These are phyloP conservation scores for Cystobasidium ongulense DNA, from an alignment of 768 basidiomycete genomes.

Conservation along the genomic window DNA sequence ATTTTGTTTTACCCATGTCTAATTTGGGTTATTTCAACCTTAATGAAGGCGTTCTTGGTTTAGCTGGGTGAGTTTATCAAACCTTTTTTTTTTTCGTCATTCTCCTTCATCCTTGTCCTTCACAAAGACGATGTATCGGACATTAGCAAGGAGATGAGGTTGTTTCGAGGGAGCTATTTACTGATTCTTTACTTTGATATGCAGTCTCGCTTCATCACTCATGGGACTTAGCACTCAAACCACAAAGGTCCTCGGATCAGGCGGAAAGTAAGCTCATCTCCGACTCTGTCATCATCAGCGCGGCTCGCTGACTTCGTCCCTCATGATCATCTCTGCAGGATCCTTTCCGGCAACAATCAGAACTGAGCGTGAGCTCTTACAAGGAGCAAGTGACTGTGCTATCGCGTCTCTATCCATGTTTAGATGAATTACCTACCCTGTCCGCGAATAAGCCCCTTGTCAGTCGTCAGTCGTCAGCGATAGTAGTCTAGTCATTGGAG, in stretches of 20 bases:
- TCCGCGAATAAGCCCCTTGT: not conserved
- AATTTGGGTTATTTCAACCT: slow-evolving; percentile 65
- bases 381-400: not conserved
- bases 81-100: not conserved
- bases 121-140: not conserved
- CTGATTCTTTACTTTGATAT: not conserved
- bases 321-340: not conserved
- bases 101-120: too few species aligned
- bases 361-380: not conserved
- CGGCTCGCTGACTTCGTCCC: not conserved
- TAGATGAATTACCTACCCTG: not conserved
- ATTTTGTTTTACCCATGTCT: slow-evolving; percentile 82
- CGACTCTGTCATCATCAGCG: not conserved
- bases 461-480: not conserved
- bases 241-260: slow-evolving; percentile 36
- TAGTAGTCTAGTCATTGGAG: too few species aligned
- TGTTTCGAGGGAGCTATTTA: not conserved
- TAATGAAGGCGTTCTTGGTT: slow-evolving; percentile 76
- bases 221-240: slow-evolving; percentile 41
- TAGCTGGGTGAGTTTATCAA: slow-evolving; percentile 61
- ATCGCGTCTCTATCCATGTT: not conserved
- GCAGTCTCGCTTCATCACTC: slow-evolving; percentile 38
- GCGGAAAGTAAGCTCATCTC: slow-evolving; percentile 16
- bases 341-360: slow-evolving; percentile 16
- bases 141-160: not conserved